Evolutionary conservation across 345 rosid species (phyloP).

Genomic region (Eucalyptus polybractea): DNA sequence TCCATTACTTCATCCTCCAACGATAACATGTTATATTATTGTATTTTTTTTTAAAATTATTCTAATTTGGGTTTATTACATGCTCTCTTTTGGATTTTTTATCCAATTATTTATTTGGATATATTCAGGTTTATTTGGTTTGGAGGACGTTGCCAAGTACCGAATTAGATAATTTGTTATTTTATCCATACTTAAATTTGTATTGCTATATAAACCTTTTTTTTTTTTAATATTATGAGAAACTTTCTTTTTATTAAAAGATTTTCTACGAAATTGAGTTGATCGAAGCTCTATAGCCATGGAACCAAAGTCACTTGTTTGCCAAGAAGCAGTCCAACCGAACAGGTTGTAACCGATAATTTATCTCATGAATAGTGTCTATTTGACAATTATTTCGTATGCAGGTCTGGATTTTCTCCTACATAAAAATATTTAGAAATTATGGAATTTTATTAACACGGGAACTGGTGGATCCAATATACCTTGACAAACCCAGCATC

Average conservation of each 20-base stretch:
- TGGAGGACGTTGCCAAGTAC: neutral
- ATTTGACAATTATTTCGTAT: neutral
- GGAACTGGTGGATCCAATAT: neutral
- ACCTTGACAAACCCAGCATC: neutral
- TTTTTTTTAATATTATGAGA: neutral
- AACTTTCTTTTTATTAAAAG: neutral
- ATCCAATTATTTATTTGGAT: neutral
- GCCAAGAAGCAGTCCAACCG: neutral
- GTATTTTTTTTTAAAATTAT: neutral
- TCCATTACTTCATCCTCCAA: neutral
- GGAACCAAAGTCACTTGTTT: neutral
- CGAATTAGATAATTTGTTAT: neutral
- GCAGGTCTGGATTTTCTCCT: neutral
- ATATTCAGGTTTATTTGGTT: neutral
- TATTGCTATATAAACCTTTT: neutral
- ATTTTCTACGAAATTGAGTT: neutral
- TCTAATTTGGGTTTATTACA: neutral
- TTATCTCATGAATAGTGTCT: neutral
- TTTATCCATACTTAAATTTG: neutral
- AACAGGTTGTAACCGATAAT: neutral
- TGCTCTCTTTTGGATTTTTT: rapidly evolving
- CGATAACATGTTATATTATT: rapidly evolving
- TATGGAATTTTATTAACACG: neutral
- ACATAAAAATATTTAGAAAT: neutral
- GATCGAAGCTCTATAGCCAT: neutral